Evolutionary conservation across 2,329 filamentous ascomycete species (phyloP).

Genomic region (Tolypocladium tundrense): DNA sequence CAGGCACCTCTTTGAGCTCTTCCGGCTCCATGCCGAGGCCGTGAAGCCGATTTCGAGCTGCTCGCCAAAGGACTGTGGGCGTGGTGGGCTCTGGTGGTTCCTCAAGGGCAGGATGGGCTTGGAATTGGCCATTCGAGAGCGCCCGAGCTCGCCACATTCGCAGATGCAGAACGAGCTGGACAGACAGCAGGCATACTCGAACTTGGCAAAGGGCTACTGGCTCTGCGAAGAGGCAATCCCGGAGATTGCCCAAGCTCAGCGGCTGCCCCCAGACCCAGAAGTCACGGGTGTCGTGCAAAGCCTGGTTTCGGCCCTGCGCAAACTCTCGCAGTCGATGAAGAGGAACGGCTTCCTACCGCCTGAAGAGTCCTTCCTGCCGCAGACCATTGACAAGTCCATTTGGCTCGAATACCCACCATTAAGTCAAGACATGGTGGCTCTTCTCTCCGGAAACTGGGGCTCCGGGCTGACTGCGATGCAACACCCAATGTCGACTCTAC

Average conservation of each 20-base stretch:
- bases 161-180: constrained; percentile 44
- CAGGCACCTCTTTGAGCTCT: constrained; percentile 64
- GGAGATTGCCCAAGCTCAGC: constrained; percentile 34
- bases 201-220: constrained; percentile 81
- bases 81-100: constrained; percentile 83
- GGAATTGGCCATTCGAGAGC: constrained; percentile 59
- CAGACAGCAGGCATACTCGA: constrained; percentile 70
- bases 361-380: constrained; percentile 58
- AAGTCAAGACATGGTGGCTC: constrained; percentile 58
- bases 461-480: constrained; percentile 38
- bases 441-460: constrained; percentile 54
- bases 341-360: constrained; percentile 70
- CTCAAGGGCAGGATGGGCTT: constrained; percentile 67
- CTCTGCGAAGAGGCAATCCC: constrained; percentile 49
- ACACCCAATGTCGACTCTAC: constrained; percentile 34
- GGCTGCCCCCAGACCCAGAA: constrained; percentile 31
- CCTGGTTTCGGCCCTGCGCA: constrained; percentile 56
- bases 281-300: constrained; percentile 43
- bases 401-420: constrained; percentile 72
- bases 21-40: constrained; percentile 67
- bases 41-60: constrained; percentile 55
- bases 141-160: constrained; percentile 38
- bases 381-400: constrained; percentile 69
- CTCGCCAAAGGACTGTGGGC: constrained; percentile 55
- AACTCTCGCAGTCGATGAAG: constrained; percentile 73